Conservation (phyloP, 2,329 filamentous ascomycete genomes). For the Cladosporium sp. region DNA sequence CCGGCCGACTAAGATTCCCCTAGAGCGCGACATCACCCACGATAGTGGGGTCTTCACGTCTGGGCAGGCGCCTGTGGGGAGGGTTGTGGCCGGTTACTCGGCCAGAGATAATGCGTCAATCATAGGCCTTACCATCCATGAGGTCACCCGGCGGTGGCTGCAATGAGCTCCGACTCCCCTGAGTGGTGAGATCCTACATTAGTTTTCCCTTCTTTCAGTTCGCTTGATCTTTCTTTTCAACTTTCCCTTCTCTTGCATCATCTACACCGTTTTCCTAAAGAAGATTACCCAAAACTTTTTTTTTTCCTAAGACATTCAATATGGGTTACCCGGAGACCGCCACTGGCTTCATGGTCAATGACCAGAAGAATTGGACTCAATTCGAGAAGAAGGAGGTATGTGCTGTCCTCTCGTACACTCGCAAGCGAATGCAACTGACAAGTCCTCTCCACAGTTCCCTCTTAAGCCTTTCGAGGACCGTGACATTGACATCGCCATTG, state of each 20-base stretch:
- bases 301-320: neutral
- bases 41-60: constrained; percentile 3
- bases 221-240: constrained; percentile 15
- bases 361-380: constrained; percentile 58
- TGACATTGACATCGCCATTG: constrained; percentile 84
- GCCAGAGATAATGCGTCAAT: constrained; percentile 13
- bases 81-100: constrained; percentile 5
- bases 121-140: constrained; percentile 9
- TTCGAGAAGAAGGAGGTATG: constrained; percentile 55
- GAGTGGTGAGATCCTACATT: neutral
- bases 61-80: constrained; percentile 11
- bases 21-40: neutral
- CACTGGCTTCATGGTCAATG: constrained; percentile 45
- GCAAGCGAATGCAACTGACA: neutral
- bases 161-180: neutral
- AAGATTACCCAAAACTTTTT: neutral
- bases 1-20: neutral
- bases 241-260: neutral
- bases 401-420: neutral
- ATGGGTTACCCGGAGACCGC: constrained; percentile 52
- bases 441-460: constrained; percentile 54
- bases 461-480: constrained; percentile 83
- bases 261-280: neutral
- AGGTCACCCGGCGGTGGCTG: constrained; percentile 10
- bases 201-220: constrained; percentile 11